Evolutionary conservation across 129 eudicot species (phyloP).

Genomic region (Calendula officinalis): DNA sequence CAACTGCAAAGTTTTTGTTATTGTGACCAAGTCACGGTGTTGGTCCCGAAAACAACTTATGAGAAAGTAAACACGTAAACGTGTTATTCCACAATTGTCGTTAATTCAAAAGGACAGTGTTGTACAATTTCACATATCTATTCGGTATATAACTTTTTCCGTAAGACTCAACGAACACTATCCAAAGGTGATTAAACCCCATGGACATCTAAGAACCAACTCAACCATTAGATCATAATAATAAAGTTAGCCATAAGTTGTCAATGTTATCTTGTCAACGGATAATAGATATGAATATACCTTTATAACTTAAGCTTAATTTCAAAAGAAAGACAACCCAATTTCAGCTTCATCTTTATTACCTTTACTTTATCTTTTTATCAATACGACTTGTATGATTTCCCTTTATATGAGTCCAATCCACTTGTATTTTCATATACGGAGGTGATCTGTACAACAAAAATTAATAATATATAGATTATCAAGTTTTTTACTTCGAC

Average conservation of each 20-base stretch:
- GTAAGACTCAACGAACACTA: background rate
- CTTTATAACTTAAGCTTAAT: conserved; percentile 19
- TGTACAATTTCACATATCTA: conserved; percentile 8
- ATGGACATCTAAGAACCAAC: background rate
- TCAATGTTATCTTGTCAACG: background rate
- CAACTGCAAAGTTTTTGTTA: background rate
- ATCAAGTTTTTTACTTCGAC: no score
- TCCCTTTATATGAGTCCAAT: conserved; percentile 33
- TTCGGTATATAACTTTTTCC: background rate
- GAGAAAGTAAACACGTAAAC: conserved; percentile 8
- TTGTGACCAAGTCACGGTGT: conserved; percentile 2
- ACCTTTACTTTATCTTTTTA: conserved; percentile 23
- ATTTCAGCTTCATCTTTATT: conserved; percentile 37
- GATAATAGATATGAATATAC: conserved; percentile 13
- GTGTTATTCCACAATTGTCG: background rate
- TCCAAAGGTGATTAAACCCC: background rate
- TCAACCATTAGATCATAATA: background rate
- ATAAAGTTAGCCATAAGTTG: background rate
- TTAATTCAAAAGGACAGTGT: background rate
- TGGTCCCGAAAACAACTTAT: background rate
- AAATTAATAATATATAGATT: no score
- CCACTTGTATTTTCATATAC: conserved; percentile 18
- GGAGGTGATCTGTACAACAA: no score
- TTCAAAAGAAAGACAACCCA: conserved; percentile 6
- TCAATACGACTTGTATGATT: conserved; percentile 27